Conservation (phyloP, 2,329 filamentous ascomycete genomes). For the Fusarium decemcellulare region DNA sequence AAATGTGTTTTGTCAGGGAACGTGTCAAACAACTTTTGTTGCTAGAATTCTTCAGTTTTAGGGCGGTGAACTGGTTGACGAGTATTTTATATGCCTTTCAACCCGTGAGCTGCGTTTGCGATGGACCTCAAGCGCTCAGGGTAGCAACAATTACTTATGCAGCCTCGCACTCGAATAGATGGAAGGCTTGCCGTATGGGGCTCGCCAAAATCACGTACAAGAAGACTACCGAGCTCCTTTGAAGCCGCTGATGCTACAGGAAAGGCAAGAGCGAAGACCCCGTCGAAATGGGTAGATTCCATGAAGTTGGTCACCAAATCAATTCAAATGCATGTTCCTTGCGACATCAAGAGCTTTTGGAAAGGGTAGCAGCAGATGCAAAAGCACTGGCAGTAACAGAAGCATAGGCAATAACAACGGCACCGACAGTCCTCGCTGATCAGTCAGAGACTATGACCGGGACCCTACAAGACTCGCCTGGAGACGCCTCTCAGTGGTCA, state of each 20-base stretch:
- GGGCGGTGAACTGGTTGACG: too few relatives aligned
- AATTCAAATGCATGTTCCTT: not conserved
- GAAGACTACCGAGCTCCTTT: not conserved
- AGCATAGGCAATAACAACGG: not conserved
- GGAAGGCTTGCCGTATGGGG: not conserved
- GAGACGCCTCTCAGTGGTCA: not conserved
- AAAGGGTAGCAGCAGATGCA: conserved; percentile 1
- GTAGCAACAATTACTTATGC: not conserved
- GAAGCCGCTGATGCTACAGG: not conserved
- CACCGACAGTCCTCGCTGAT: not conserved
- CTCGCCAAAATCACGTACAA: not conserved
- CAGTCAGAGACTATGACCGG: not conserved
- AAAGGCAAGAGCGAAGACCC: not conserved
- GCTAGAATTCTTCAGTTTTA: too few relatives aligned
- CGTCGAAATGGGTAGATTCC: not conserved
- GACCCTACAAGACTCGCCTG: not conserved
- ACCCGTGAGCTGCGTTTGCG: too few relatives aligned
- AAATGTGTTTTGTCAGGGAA: too few relatives aligned
- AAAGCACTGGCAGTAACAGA: not conserved
- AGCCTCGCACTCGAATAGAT: not conserved
- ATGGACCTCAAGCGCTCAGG: not conserved
- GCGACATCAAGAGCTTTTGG: conserved; percentile 3
- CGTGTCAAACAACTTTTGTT: too few relatives aligned
- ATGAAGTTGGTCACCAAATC: not conserved
- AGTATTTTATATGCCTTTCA: too few relatives aligned